phyloP scores from a whole-genome alignment of 2,329 filamentous ascomycete genomes.

The Sporothrix variecibatus region DNA sequence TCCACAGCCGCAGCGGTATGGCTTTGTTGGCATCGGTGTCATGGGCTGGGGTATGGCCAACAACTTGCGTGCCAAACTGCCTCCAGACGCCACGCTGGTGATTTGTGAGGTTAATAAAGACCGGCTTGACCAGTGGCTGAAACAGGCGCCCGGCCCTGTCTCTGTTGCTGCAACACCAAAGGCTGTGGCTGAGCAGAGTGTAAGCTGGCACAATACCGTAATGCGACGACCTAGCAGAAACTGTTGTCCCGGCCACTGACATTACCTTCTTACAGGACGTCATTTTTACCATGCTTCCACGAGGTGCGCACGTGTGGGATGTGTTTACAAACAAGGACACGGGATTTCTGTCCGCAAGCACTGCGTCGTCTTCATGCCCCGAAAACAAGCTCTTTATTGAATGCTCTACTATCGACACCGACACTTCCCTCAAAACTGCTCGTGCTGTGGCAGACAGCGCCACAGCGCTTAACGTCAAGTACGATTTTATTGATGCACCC shows the following conservation, averaged over 20 bases:
- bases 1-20: constrained; percentile 32
- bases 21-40: constrained; percentile 14
- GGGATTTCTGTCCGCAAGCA: not conserved
- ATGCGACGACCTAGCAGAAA: no score
- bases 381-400: constrained; percentile 6
- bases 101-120: constrained; percentile 4
- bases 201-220: not conserved
- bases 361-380: not conserved
- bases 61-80: not conserved
- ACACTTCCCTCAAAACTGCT: not conserved
- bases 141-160: not conserved
- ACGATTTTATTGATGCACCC: not conserved
- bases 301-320: not conserved
- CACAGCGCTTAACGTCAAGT: not conserved
- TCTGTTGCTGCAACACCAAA: not conserved
- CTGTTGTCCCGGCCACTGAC: not conserved
- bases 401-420: constrained; percentile 9
- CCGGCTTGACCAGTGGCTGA: not conserved
- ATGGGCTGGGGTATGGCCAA: constrained; percentile 18
- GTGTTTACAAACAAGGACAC: not conserved
- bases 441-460: not conserved
- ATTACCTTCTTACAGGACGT: not conserved
- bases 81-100: not conserved
- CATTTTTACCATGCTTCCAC: constrained; percentile 13
- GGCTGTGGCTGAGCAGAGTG: not conserved